These are phyloP conservation scores for Allomyces javanicus DNA, from an alignment of 192 early-diverging fungal genomes.

Conservation along the genomic window DNA sequence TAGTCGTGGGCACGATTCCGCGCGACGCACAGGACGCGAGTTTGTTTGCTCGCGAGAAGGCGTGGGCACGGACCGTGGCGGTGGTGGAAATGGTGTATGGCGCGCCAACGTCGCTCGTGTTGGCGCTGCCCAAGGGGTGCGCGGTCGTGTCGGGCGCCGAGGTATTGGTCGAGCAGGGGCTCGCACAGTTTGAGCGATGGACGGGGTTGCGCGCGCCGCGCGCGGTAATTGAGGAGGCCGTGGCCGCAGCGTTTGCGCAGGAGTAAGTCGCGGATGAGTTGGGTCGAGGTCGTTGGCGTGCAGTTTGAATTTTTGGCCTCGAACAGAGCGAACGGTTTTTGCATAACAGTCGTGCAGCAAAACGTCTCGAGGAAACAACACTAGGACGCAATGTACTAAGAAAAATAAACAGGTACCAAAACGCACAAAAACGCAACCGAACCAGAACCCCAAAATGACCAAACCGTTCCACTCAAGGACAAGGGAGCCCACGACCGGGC, in stretches of 20 bases:
- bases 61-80: constrained; percentile 22
- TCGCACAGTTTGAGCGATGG: constrained; percentile 79
- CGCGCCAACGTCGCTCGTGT: constrained; percentile 64
- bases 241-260: constrained; percentile 16
- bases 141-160: constrained; percentile 58
- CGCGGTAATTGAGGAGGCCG: constrained; percentile 24
- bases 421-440: not conserved
- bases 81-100: constrained; percentile 90
- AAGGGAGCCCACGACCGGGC: not conserved
- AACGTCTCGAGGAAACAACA: constrained; percentile 1
- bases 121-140: constrained; percentile 26
- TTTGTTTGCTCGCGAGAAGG: too few relatives aligned
- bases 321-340: too few relatives aligned
- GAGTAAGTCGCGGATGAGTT: too few relatives aligned
- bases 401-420: not conserved
- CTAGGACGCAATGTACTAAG: not conserved
- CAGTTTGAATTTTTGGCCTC: too few relatives aligned
- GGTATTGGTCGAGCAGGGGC: constrained; percentile 78
- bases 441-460: constrained; percentile 4
- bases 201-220: constrained; percentile 41
- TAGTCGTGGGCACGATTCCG: constrained; percentile 61
- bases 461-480: not conserved
- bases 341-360: too few relatives aligned
- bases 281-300: too few relatives aligned
- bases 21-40: constrained; percentile 20